Evolutionary conservation across 768 basidiomycete species (phyloP).

Genomic region (Boletus sp.): DNA sequence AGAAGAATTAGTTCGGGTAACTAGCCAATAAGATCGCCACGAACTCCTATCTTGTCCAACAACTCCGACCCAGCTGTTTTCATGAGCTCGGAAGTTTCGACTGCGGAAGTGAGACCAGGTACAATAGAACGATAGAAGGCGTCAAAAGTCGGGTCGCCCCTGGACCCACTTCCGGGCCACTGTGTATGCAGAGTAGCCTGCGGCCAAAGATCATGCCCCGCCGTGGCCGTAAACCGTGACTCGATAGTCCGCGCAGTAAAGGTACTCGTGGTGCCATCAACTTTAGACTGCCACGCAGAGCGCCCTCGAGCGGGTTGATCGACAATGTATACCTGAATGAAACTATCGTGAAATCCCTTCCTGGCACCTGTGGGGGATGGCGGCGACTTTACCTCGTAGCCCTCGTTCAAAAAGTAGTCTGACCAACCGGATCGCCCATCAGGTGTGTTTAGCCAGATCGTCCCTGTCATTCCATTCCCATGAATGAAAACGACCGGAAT

Average conservation of each 20-base stretch:
- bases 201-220: slow-evolving; percentile 41
- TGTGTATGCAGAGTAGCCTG: slow-evolving; percentile 46
- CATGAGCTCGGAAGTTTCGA: slow-evolving; percentile 38
- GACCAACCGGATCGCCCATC: slow-evolving; percentile 55
- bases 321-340: slow-evolving; percentile 39
- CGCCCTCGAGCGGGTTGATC: slow-evolving; percentile 47
- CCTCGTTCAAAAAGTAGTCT: slow-evolving; percentile 49
- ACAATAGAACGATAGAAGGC: slow-evolving; percentile 43
- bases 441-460: slow-evolving; percentile 51
- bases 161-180: slow-evolving; percentile 51
- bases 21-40: slow-evolving; percentile 12
- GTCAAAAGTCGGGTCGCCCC: slow-evolving; percentile 44
- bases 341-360: background rate
- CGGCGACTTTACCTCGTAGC: slow-evolving; percentile 41
- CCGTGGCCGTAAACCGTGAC: slow-evolving; percentile 43
- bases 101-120: slow-evolving; percentile 36
- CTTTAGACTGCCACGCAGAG: slow-evolving; percentile 39
- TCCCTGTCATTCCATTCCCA: slow-evolving; percentile 52
- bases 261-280: slow-evolving; percentile 36
- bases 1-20: background rate
- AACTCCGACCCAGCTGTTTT: slow-evolving; percentile 40
- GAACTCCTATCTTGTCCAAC: slow-evolving; percentile 47
- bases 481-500: slow-evolving; percentile 48
- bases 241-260: slow-evolving; percentile 34
- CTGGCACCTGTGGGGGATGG: background rate